These are phyloP conservation scores for Annulohypoxylon moriforme DNA, from an alignment of 495 filamentous ascomycete species.

Conservation along the genomic window DNA sequence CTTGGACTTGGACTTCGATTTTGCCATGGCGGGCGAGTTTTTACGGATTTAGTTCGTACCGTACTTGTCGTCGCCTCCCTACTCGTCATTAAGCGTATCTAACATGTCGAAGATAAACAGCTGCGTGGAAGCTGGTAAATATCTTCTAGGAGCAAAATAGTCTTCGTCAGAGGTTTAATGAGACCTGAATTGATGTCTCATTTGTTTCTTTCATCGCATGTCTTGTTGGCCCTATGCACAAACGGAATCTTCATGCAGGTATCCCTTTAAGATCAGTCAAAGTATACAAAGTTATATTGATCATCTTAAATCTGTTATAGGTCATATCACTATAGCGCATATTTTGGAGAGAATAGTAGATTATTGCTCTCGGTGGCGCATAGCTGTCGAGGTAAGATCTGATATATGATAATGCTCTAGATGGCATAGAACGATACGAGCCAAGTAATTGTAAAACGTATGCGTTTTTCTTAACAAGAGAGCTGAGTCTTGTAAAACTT, in stretches of 20 bases:
- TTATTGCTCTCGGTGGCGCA: not conserved
- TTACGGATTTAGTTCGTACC: not conserved
- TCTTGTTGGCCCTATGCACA: slow-evolving; percentile 7
- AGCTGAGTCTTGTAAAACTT: not conserved
- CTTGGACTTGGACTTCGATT: not conserved
- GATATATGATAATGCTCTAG: not conserved
- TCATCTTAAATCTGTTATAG: not conserved
- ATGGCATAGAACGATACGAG: not conserved
- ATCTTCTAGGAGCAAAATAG: not conserved
- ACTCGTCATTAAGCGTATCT: not conserved
- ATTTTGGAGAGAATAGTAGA: not conserved
- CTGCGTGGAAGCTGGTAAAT: not conserved
- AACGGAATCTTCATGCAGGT: slow-evolving; percentile 10
- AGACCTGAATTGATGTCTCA: not conserved
- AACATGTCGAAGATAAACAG: not conserved
- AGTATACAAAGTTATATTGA: not conserved
- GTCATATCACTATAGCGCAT: not conserved
- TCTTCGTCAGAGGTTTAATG: not conserved
- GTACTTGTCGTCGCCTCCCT: not conserved
- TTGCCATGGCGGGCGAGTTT: slow-evolving; percentile 9
- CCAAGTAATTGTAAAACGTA: not conserved
- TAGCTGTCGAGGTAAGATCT: not conserved
- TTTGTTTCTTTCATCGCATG: slow-evolving; percentile 17
- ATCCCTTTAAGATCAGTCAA: slow-evolving; percentile 7
- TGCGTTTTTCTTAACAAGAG: not conserved